Evolutionary conservation across 768 basidiomycete species (phyloP), one percentile per base, ranked within the genome.

Genomic region (Nidularia pulvinata): DNA sequence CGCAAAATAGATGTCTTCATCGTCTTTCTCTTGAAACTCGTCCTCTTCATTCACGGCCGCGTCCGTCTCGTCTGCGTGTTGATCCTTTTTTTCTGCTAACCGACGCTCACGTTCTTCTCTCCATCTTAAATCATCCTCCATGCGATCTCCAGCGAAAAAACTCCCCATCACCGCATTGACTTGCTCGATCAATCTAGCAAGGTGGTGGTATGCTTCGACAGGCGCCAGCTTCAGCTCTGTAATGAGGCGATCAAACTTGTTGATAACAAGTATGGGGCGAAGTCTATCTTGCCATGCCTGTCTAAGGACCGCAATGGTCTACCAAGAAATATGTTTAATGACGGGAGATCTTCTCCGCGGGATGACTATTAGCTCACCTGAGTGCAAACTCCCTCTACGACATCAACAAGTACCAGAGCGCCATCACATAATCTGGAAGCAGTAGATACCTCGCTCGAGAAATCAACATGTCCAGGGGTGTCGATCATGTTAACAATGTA

Each of bases 391-490:
- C 97, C 97, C 72, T 98, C 97, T 1, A 98, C 93, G 1, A 92
- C 94, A 66, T 99, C 97, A 1, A 99, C 94, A 5, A 99, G 75
- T 39, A 99, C 91, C 5, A 99, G 79, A 1, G 96, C 94, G 11
- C 97, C 97, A 69, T 98, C 97, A 60, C 95, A 97, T 25, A 99
- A 66, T 48, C 95, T 78, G 10, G 95, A 92, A 19, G 96, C 95
- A 1, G 93, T 91, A 1, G 95, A 98, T 0, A 99, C 97, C 66
- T 98, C 97, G 52, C 89, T 94, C 0, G 95, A 95, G 61, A 99
- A 99, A 69, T 98, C 97, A 22, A 99, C 96, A 72, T 99, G 97
- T 3, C 97, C 97, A 13, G 97, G 97, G 0, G 97, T 98, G 69
- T 99, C 97, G 57, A 99, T 96, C 80, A 98, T 88, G 66, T 97